phyloP scores from a whole-genome alignment of 805 yeast genomes.

The Yamadazyma insecticola region DNA sequence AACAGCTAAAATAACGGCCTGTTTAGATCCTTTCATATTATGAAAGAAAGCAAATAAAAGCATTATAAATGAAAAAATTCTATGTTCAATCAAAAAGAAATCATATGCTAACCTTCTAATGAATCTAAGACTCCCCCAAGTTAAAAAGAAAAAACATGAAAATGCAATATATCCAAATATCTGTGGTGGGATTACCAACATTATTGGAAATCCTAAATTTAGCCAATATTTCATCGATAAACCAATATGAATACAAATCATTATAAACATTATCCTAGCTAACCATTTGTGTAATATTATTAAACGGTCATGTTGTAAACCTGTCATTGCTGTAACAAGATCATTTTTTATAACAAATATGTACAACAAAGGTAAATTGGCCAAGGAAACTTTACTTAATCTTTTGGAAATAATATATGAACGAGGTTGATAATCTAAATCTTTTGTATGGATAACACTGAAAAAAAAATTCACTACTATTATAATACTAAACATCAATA shows the following conservation, averaged over 20 bases:
- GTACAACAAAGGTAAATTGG: slow-evolving; percentile 35
- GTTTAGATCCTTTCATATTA: slow-evolving; percentile 25
- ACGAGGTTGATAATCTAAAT: slow-evolving; percentile 35
- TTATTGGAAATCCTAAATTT: slow-evolving; percentile 28
- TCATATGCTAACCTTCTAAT: slow-evolving; percentile 39
- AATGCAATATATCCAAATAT: slow-evolving; percentile 47
- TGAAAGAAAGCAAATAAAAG: slow-evolving; percentile 40
- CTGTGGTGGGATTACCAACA: slow-evolving; percentile 45
- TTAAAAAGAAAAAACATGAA: slow-evolving; percentile 30
- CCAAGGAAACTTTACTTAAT: slow-evolving; percentile 35
- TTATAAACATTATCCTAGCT: slow-evolving; percentile 33
- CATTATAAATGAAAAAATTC: slow-evolving; percentile 38
- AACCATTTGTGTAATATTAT: slow-evolving; percentile 42
- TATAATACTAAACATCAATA: slow-evolving; percentile 22
- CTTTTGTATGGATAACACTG: slow-evolving; percentile 26
- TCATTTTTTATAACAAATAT: slow-evolving; percentile 38
- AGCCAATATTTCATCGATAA: slow-evolving; percentile 37
- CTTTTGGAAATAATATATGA: slow-evolving; percentile 40
- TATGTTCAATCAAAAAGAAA: slow-evolving; percentile 40
- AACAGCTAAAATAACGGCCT: slow-evolving; percentile 34
- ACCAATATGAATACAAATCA: slow-evolving; percentile 32
- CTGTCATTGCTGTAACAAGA: slow-evolving; percentile 33
- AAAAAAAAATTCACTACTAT: slow-evolving; percentile 26
- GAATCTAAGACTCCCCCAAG: slow-evolving; percentile 30
- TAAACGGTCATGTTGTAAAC: slow-evolving; percentile 38